Evolutionary conservation across 225 moss, liverwort and hornwort genomes (phyloP).

Genomic region (Marchantia polymorpha): DNA sequence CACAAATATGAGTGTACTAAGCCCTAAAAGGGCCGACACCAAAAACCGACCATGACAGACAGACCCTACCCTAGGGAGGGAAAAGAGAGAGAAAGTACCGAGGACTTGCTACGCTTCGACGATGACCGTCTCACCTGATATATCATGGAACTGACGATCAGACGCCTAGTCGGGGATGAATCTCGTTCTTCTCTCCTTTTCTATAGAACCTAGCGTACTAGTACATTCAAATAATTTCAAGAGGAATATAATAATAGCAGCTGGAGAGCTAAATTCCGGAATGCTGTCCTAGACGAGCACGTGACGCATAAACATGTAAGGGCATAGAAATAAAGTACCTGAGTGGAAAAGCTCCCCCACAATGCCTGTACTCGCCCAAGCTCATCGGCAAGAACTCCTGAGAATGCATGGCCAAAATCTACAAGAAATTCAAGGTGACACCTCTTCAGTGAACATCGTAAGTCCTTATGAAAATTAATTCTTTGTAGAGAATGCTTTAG

Average conservation of each 20-base stretch:
- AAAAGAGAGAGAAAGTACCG: conserved; percentile 18
- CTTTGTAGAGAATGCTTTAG: neutral
- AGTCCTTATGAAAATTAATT: neutral
- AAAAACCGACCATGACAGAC: neutral
- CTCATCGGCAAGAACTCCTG: conserved; percentile 80
- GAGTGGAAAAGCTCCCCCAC: conserved; percentile 90
- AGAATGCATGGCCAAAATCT: conserved; percentile 79
- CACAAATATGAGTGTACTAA: neutral
- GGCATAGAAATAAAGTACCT: conserved; percentile 27
- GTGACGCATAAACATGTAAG: neutral
- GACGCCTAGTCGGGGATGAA: conserved; percentile 18
- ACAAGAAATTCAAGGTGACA: neutral
- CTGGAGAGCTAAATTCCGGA: neutral
- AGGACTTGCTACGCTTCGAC: conserved; percentile 28
- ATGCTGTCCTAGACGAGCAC: neutral
- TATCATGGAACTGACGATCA: conserved; percentile 26
- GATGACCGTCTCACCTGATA: conserved; percentile 27
- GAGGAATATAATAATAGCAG: neutral
- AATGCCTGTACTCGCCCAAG: conserved; percentile 71
- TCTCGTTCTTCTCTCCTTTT: neutral
- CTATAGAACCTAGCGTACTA: neutral
- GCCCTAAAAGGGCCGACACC: neutral
- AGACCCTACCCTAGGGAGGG: neutral
- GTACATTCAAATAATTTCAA: neutral
- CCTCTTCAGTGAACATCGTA: neutral